Evolutionary conservation across 805 yeast species (phyloP).

Genomic region (Spathaspora passalidarum): DNA sequence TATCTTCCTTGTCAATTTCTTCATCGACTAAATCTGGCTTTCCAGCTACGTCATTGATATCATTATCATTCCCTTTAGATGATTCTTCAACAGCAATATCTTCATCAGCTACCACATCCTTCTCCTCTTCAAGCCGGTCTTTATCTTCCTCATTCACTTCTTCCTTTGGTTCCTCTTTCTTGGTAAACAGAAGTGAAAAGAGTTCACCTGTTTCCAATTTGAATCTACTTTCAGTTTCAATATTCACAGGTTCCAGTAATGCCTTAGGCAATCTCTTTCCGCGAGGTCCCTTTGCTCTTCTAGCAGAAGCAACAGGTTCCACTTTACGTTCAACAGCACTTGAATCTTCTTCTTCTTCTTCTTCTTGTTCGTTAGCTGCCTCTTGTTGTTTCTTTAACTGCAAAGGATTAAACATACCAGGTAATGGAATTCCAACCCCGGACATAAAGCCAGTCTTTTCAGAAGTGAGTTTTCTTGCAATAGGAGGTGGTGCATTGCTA

Average conservation of each 20-base stretch:
- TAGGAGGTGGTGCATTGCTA: slow-evolving; percentile 1
- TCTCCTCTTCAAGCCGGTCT: not conserved
- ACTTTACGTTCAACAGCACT: not conserved
- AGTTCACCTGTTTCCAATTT: slow-evolving; percentile 28
- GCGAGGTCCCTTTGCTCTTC: slow-evolving; percentile 70
- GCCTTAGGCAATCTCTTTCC: slow-evolving; percentile 66
- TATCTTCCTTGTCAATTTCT: not conserved
- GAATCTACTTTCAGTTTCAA: slow-evolving; percentile 34
- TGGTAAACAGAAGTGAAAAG: slow-evolving; percentile 27
- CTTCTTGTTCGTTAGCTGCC: slow-evolving; percentile 12
- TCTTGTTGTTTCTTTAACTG: slow-evolving; percentile 7
- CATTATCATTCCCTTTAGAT: not conserved
- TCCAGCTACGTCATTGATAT: not conserved
- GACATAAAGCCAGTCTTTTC: slow-evolving; percentile 16
- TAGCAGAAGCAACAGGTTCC: slow-evolving; percentile 23
- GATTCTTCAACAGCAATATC: not conserved
- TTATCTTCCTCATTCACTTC: not conserved
- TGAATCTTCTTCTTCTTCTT: slow-evolving; percentile 8
- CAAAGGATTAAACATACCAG: slow-evolving; percentile 51
- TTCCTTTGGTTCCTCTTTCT: not conserved
- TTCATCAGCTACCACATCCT: not conserved
- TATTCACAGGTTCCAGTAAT: slow-evolving; percentile 41
- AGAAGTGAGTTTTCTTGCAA: slow-evolving; percentile 10
- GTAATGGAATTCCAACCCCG: slow-evolving; percentile 47
- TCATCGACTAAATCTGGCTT: too few relatives aligned